These are phyloP conservation scores for Hypoxylon subgilvum DNA, from an alignment of 495 filamentous ascomycete species.

Conservation along the genomic window DNA sequence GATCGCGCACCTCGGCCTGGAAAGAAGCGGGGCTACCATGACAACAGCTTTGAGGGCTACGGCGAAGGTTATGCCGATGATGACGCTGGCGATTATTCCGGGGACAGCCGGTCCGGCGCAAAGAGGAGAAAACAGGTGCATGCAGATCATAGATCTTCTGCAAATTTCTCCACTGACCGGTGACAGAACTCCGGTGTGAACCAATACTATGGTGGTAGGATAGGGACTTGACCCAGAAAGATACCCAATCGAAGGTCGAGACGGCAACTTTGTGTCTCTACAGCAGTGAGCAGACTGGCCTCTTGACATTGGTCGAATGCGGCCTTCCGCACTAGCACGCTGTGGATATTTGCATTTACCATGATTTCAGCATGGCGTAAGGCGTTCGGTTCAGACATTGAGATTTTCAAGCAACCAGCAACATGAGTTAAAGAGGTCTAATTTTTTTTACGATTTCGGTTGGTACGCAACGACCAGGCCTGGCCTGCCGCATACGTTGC, in stretches of 20 bases:
- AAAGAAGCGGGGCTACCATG: conserved; percentile 60
- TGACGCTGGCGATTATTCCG: conserved; percentile 55
- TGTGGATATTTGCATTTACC: conserved; percentile 33
- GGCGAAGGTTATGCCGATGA: conserved; percentile 63
- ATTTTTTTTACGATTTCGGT: conserved; percentile 8
- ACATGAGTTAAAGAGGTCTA: conserved; percentile 7
- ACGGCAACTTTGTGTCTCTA: conserved; percentile 14
- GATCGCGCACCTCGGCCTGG: conserved; percentile 40
- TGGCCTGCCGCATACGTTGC: conserved; percentile 10
- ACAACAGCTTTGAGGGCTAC: conserved; percentile 64
- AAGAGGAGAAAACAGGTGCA: conserved; percentile 65
- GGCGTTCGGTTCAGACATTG: conserved; percentile 36
- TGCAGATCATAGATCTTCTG: conserved; percentile 35
- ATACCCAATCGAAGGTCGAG: conserved; percentile 34
- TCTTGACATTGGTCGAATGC: background rate
- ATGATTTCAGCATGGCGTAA: conserved; percentile 45
- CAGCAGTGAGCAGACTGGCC: conserved; percentile 7
- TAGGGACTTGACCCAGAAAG: conserved; percentile 22
- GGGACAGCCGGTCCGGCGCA: conserved; percentile 52
- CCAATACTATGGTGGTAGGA: conserved; percentile 23
- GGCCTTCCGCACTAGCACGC: conserved; percentile 1
- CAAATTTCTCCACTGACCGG: conserved; percentile 40
- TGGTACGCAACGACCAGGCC: background rate
- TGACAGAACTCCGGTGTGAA: conserved; percentile 35
- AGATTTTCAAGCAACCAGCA: conserved; percentile 24